phyloP scores from a whole-genome alignment of 1,139 yeast species.

The Debaryomyces subglobosus region DNA sequence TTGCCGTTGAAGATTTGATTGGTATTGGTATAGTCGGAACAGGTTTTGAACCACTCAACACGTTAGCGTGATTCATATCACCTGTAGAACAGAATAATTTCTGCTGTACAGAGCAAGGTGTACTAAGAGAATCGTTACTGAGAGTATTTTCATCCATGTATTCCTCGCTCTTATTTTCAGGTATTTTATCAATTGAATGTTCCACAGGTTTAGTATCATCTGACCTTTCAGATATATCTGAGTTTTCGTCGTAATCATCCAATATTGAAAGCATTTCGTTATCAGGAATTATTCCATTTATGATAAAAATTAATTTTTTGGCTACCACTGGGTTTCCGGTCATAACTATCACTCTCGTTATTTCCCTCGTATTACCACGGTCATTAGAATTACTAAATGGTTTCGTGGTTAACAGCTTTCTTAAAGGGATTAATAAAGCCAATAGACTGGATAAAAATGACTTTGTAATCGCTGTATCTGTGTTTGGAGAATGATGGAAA shows the following conservation, averaged over 20 bases:
- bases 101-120: neutral
- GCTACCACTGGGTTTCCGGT: constrained; percentile 66
- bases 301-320: constrained; percentile 56
- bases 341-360: constrained; percentile 56
- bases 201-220: neutral
- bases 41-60: neutral
- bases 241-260: constrained; percentile 4
- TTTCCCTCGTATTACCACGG: constrained; percentile 25
- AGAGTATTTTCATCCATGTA: neutral
- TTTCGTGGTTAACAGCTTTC: constrained; percentile 36
- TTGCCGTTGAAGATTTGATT: constrained; percentile 21
- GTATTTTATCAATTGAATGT: constrained; percentile 1
- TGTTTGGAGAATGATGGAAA: neutral
- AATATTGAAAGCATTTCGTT: constrained; percentile 12
- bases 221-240: neutral
- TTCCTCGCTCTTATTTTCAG: constrained; percentile 1
- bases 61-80: neutral
- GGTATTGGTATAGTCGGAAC: constrained; percentile 32
- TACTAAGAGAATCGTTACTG: neutral
- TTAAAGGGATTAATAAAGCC: constrained; percentile 44
- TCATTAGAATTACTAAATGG: constrained; percentile 29
- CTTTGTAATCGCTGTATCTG: constrained; percentile 14
- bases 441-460: constrained; percentile 51
- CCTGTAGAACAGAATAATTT: neutral
- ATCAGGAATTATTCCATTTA: constrained; percentile 52